Evolutionary conservation across 192 early-diverging fungal species (phyloP), one percentile per base, ranked within the genome.

Genomic region (Linnemannia schmuckeri): DNA sequence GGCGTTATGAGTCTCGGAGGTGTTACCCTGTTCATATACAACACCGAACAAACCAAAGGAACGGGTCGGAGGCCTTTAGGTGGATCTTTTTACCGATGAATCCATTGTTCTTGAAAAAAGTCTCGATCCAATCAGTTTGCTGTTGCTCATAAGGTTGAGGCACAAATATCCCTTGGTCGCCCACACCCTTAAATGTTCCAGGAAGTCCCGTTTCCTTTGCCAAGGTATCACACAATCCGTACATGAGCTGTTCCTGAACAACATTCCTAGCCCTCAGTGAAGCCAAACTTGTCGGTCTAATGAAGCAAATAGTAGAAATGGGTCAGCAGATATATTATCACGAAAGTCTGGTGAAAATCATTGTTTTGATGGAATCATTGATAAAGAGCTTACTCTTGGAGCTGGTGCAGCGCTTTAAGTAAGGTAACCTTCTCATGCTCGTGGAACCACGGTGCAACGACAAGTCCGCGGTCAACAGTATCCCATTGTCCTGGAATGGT

Each of bases 101-200:
- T 4, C 80, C 80, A 47, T 87, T 87, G 54, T 87, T 49, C 76
- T 61, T 87, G 80, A 87, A 87, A 44, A 87, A 87, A 6, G 76
- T 81, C 52, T 87, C 80, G 24, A 87, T 81, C 79, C 76, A 78
- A 24, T 87, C 85, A 18, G 80, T 78, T 41, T 87, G 85, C 30
- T 81, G 85, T 35, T 87, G 71, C 52, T 81, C 79, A 46, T 87
- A 87, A 17, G 85, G 75, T 35, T 68, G 46, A 9, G 85, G 85
- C 5, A 75, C 85, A 81, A 81, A 87, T 0, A 61, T 15, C 8
- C 85, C 85, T 44, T 87, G 85, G 1, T 87, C 85, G n/a, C 61
- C 63, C 2, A 66, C 57, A 13, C 85, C 85, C 68, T 68, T 77
- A 35, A 87, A 87, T 0, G 75, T 46, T 61, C 85, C 85, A 7